phyloP scores from a whole-genome alignment of 2,329 filamentous ascomycete species.

The Botryosphaeria dothidea region DNA sequence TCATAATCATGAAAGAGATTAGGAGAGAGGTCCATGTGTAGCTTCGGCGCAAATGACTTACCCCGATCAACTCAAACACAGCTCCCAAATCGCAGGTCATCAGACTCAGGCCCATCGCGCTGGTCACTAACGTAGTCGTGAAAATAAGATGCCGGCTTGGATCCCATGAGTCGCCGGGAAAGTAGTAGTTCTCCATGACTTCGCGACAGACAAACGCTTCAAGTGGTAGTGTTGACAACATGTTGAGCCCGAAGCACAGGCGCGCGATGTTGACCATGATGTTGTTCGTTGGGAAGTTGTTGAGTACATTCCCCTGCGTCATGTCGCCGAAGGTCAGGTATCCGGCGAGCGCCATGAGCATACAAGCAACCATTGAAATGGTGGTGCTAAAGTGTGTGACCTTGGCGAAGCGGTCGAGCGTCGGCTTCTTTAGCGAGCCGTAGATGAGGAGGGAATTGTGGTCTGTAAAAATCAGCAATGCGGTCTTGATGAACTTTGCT shows the following conservation, averaged over 20 bases:
- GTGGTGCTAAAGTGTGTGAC: conserved; percentile 94
- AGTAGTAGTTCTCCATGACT: conserved; percentile 88
- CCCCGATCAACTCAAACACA: conserved; percentile 94
- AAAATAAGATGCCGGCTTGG: conserved; percentile 83
- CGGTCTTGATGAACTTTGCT: neutral
- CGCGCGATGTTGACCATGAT: conserved; percentile 92
- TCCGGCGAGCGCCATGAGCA: conserved; percentile 82
- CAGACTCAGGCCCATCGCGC: conserved; percentile 74
- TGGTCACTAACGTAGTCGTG: conserved; percentile 77
- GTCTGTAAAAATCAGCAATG: conserved; percentile 46
- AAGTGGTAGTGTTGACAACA: conserved; percentile 94
- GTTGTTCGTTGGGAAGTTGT: conserved; percentile 93
- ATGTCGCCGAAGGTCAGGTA: conserved; percentile 92
- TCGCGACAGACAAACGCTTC: conserved; percentile 98
- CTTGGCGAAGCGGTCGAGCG: conserved; percentile 87
- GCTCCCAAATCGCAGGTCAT: conserved; percentile 90
- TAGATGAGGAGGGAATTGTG: conserved; percentile 98
- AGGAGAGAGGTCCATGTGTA: too few relatives aligned
- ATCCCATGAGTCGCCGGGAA: conserved; percentile 72
- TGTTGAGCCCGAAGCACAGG: conserved; percentile 96
- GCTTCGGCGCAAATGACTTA: too few relatives aligned
- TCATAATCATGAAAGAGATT: neutral
- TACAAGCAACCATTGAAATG: conserved; percentile 88
- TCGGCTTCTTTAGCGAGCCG: conserved; percentile 89
- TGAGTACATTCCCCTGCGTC: conserved; percentile 93